Evolutionary conservation across 192 early-diverging fungal genomes (phyloP).

Genomic region (Backusella westeae): DNA sequence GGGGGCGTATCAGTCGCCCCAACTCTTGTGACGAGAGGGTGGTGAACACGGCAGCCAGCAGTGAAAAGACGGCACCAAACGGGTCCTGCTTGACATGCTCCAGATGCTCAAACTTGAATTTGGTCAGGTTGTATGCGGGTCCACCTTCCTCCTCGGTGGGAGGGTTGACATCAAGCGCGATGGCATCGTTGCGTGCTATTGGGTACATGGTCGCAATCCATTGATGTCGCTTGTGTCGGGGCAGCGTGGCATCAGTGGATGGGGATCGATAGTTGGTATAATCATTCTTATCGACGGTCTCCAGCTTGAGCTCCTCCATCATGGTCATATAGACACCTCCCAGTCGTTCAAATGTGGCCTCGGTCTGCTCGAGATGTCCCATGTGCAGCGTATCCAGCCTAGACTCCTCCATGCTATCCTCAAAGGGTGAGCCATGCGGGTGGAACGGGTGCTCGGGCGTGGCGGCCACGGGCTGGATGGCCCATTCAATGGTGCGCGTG

Average conservation of each 20-base stretch:
- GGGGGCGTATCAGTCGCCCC: conserved; percentile 27
- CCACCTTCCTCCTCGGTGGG: background rate
- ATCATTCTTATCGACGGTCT: background rate
- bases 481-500: conserved; percentile 49
- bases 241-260: background rate
- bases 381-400: conserved; percentile 15
- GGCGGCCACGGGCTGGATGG: conserved; percentile 27
- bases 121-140: conserved; percentile 15
- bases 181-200: background rate
- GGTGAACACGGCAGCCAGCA: conserved; percentile 52
- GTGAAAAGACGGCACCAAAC: conserved; percentile 40
- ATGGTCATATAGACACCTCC: conserved; percentile 25
- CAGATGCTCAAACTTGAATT: conserved; percentile 31
- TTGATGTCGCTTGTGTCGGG: conserved; percentile 9
- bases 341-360: conserved; percentile 36
- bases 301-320: conserved; percentile 5
- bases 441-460: conserved; percentile 13
- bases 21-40: conserved; percentile 43
- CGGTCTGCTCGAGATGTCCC: conserved; percentile 42
- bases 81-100: conserved; percentile 41
- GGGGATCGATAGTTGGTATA: background rate
- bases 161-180: conserved; percentile 3
- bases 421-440: background rate
- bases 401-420: background rate
- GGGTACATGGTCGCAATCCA: conserved; percentile 15